Percentiles rank a stretch among this genome's conserved stretches.
phyloP scores from a whole-genome alignment of 2,329 filamentous ascomycete genomes.

The Botrytis fragariae region DNA sequence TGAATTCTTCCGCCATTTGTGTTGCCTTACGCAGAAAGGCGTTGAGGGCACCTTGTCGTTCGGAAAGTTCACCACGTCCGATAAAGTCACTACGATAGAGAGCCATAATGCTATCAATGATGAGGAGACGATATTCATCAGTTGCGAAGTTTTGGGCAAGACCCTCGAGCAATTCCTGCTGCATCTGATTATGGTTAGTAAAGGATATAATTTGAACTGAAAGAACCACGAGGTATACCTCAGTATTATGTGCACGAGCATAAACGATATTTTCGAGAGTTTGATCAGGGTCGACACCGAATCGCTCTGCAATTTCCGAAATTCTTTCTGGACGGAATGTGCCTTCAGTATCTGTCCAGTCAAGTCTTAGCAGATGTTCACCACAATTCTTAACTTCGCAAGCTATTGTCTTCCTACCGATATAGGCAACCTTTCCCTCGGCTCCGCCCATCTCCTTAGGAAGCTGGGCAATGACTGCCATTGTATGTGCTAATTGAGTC shows the following conservation, averaged over 20 bases:
- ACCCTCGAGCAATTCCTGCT: slow-evolving; percentile 59
- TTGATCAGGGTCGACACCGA: slow-evolving; percentile 56
- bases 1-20: slow-evolving; percentile 69
- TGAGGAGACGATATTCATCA: slow-evolving; percentile 63
- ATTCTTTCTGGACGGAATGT: slow-evolving; percentile 68
- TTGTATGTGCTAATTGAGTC: slow-evolving; percentile 67
- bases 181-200: slow-evolving; percentile 45
- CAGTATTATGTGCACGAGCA: slow-evolving; percentile 62
- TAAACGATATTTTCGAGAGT: slow-evolving; percentile 67
- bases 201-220: not conserved
- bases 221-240: slow-evolving; percentile 39
- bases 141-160: slow-evolving; percentile 59
- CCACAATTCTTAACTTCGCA: slow-evolving; percentile 2
- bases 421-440: slow-evolving; percentile 67
- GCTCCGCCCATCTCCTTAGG: slow-evolving; percentile 61
- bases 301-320: slow-evolving; percentile 63
- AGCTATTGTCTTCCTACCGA: slow-evolving; percentile 47
- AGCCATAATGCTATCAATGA: slow-evolving; percentile 70
- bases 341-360: slow-evolving; percentile 53
- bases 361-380: slow-evolving; percentile 8
- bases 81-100: slow-evolving; percentile 66
- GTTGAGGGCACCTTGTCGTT: slow-evolving; percentile 66
- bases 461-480: slow-evolving; percentile 60
- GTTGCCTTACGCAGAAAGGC: slow-evolving; percentile 62
- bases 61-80: slow-evolving; percentile 65